These are phyloP conservation scores for Alternaria sp. DNA, from an alignment of 2,329 filamentous ascomycete genomes.

Conservation along the genomic window DNA sequence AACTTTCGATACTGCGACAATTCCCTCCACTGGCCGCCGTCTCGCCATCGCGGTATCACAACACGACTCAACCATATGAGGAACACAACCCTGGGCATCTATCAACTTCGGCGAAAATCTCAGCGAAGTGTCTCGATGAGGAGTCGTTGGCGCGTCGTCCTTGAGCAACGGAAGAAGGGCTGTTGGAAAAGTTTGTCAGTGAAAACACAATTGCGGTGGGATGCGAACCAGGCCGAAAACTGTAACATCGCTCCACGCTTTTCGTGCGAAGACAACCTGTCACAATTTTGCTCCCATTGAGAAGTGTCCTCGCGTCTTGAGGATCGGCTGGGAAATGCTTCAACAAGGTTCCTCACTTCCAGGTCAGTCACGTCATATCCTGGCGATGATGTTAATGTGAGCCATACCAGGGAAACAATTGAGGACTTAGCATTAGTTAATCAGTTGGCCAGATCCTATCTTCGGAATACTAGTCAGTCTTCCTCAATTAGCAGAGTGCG, in stretches of 20 bases:
- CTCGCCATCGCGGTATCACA: background rate
- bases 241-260: background rate
- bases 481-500: background rate
- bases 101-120: background rate
- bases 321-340: background rate
- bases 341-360: background rate
- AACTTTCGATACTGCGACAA: background rate
- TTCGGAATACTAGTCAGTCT: background rate
- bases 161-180: background rate
- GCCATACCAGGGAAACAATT: background rate
- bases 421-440: background rate
- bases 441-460: background rate
- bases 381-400: background rate
- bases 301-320: background rate
- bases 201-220: background rate
- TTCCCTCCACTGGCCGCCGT: too few species aligned
- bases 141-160: background rate
- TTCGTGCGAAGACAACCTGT: background rate
- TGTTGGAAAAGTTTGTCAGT: background rate
- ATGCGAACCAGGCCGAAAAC: background rate
- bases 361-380: background rate
- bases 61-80: background rate
- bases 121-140: background rate
- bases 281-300: background rate
- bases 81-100: rapidly evolving